These are phyloP conservation scores for Mucor saturninus DNA, from an alignment of 371 early-diverging fungal genomes.

Conservation along the genomic window DNA sequence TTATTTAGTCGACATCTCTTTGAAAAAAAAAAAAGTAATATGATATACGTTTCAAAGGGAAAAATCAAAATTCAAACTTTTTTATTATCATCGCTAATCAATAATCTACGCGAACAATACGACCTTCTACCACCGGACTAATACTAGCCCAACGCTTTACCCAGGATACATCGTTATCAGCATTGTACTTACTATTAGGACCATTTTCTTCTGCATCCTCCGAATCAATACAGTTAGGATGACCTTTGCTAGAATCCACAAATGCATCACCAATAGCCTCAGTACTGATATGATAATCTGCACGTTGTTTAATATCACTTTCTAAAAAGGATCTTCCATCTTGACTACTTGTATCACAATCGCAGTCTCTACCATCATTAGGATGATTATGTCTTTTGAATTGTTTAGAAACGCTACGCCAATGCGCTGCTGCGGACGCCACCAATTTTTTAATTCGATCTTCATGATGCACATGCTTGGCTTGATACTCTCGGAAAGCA, in stretches of 20 bases:
- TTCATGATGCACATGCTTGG: constrained; percentile 22
- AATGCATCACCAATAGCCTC: constrained; percentile 38
- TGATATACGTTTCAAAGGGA: too few species aligned
- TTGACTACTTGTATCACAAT: constrained; percentile 10
- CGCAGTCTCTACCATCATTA: constrained; percentile 18
- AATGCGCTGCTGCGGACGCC: constrained; percentile 26
- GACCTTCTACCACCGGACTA: constrained; percentile 43
- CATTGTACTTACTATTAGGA: constrained; percentile 8
- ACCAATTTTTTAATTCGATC: constrained; percentile 23
- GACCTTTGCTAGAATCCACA: constrained; percentile 31
- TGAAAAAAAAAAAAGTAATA: too few species aligned
- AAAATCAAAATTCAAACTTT: too few species aligned
- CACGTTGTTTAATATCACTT: constrained; percentile 21
- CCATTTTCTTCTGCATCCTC: constrained; percentile 32
- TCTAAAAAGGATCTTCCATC: constrained; percentile 11
- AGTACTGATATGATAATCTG: constrained; percentile 23
- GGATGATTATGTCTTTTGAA: constrained; percentile 25
- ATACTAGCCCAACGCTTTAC: constrained; percentile 54
- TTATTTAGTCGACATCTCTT: too few species aligned
- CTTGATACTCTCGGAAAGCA: constrained; percentile 41
- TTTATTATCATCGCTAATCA: neutral
- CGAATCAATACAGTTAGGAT: constrained; percentile 25
- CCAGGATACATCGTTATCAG: constrained; percentile 24
- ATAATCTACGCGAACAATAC: constrained; percentile 40
- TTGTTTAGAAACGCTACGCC: constrained; percentile 26